Conservation (phyloP, 2,329 filamentous ascomycete genomes). For the Fusarium virguliforme region DNA sequence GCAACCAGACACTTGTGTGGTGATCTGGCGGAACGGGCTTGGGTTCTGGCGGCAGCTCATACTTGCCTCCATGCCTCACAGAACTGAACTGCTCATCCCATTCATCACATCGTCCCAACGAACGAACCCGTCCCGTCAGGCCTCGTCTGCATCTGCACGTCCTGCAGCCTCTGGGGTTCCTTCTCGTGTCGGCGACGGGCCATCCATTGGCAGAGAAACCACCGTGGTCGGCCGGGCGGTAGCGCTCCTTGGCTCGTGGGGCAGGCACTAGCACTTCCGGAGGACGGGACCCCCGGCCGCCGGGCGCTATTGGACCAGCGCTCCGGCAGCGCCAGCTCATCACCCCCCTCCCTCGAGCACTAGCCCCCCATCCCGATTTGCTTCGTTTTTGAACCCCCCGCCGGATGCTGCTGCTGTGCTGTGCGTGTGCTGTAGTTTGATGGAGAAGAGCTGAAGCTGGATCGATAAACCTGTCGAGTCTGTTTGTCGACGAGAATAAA, state of each 20-base stretch:
- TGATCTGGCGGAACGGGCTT: not conserved
- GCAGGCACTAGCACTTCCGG: conserved; percentile 39
- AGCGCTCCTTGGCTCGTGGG: conserved; percentile 20
- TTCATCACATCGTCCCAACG: conserved; percentile 33
- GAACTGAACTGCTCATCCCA: not conserved
- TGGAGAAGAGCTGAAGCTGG: conserved; percentile 4
- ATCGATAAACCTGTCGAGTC: not conserved
- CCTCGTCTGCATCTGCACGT: conserved; percentile 42
- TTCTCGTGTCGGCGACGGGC: conserved; percentile 35
- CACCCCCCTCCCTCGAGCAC: conserved; percentile 43
- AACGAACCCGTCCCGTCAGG: conserved; percentile 34
- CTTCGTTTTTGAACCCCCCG: conserved; percentile 7
- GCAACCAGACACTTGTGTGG: conserved; percentile 12
- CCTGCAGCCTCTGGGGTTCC: conserved; percentile 20
- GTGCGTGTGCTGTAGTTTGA: conserved; percentile 2
- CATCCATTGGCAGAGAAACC: conserved; percentile 46
- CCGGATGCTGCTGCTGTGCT: conserved; percentile 8
- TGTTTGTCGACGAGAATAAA: not conserved
- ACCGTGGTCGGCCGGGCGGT: conserved; percentile 16
- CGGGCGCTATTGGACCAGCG: conserved; percentile 56
- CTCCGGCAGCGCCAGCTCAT: conserved; percentile 60
- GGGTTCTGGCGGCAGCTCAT: conserved; percentile 6
- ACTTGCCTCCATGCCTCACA: not conserved
- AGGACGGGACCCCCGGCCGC: conserved; percentile 48
- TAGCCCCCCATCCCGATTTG: conserved; percentile 34